A percentile compares a stretch with the other conserved stretches of the same genome.
Conservation (phyloP, 495 filamentous ascomycete species). For the Aspergillus biplanus region DNA sequence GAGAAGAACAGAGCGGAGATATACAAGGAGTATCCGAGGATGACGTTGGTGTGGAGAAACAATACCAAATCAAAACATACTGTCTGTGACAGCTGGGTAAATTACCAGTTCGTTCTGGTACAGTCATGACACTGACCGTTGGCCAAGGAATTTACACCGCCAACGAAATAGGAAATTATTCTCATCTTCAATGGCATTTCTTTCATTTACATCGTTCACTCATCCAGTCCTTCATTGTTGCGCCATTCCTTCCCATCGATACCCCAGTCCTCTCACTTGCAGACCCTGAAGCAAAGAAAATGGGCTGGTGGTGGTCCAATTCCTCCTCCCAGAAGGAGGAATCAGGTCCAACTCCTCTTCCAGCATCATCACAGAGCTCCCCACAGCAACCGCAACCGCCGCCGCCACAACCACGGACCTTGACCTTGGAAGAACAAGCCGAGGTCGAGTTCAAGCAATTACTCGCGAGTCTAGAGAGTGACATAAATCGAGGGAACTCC, state of each 20-base stretch:
- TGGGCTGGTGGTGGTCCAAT: conserved; percentile 56
- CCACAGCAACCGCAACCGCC: conserved; percentile 5
- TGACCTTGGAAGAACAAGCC: conserved; percentile 60
- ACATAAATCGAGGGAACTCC: conserved; percentile 24
- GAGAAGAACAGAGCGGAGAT: conserved; percentile 4
- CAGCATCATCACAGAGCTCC: conserved; percentile 13
- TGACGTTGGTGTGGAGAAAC: conserved; percentile 24
- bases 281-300: conserved; percentile 19
- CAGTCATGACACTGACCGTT: conserved; percentile 6
- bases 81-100: background rate
- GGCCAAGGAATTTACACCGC: conserved; percentile 17
- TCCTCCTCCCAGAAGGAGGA: conserved; percentile 33
- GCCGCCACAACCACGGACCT: conserved; percentile 43
- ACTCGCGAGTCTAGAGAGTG: conserved; percentile 52
- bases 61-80: conserved; percentile 1
- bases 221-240: background rate
- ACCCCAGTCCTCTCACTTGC: background rate
- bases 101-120: conserved; percentile 18
- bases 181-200: conserved; percentile 7
- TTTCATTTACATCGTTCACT: background rate
- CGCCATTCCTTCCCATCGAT: background rate
- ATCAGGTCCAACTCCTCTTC: conserved; percentile 19
- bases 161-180: conserved; percentile 13
- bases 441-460: conserved; percentile 65
- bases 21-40: conserved; percentile 1